Conservation (phyloP, 148 eudicot species). For the Rhododendron henanense region DNA sequence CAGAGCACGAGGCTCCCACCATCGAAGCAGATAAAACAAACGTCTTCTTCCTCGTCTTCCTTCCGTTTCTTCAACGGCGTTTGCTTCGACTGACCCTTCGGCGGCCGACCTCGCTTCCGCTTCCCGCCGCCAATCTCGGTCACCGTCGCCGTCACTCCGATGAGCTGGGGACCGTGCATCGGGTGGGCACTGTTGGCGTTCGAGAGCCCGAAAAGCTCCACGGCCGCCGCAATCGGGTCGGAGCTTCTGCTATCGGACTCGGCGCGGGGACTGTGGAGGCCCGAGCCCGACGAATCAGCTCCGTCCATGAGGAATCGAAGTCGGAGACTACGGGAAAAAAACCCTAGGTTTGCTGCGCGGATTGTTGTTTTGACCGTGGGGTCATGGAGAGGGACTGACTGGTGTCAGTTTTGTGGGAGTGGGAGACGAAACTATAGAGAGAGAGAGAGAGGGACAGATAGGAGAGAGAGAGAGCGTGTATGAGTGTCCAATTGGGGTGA, state of each 20-base stretch:
- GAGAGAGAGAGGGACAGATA: background rate
- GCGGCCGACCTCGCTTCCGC: constrained; percentile 72
- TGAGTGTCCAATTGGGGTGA: background rate
- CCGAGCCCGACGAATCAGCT: background rate
- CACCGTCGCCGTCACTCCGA: constrained; percentile 19
- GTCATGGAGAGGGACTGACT: constrained; percentile 24
- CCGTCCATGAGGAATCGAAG: constrained; percentile 21
- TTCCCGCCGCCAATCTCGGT: constrained; percentile 18
- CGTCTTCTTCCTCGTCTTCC: constrained; percentile 90
- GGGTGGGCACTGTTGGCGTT: constrained; percentile 19
- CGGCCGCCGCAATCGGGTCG: background rate
- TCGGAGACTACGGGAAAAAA: background rate
- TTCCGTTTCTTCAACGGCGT: constrained; percentile 23
- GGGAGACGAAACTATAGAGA: constrained; percentile 14
- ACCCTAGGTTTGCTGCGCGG: constrained; percentile 33
- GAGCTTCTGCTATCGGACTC: background rate
- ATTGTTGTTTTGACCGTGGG: constrained; percentile 16
- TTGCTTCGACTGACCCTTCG: constrained; percentile 32
- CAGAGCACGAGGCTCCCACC: constrained; percentile 86
- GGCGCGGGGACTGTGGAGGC: background rate
- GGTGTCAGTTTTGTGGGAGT: constrained; percentile 29
- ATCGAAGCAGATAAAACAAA: constrained; percentile 89
- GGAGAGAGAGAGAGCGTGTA: background rate
- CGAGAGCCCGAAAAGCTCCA: background rate
- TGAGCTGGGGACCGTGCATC: constrained; percentile 25